Conservation (phyloP, 768 basidiomycete species). For the Russula sp. region DNA sequence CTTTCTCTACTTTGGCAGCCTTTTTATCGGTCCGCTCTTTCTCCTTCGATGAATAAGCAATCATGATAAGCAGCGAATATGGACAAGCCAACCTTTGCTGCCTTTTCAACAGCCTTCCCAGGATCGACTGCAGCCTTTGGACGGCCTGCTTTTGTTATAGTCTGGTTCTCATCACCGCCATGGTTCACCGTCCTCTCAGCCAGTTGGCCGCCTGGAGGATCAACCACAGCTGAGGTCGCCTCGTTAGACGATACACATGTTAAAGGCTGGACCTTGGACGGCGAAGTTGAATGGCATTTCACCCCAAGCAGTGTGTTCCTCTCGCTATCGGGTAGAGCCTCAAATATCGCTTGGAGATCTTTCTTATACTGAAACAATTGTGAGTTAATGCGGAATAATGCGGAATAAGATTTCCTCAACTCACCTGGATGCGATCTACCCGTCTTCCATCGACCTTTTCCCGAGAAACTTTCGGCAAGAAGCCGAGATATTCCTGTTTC, state of each 20-base stretch:
- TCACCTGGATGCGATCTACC: slow-evolving; percentile 63
- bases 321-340: slow-evolving; percentile 56
- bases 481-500: slow-evolving; percentile 51
- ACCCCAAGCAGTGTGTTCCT: slow-evolving; percentile 51
- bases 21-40: slow-evolving; percentile 68
- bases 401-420: slow-evolving; percentile 28
- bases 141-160: slow-evolving; percentile 38
- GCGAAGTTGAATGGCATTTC: slow-evolving; percentile 41
- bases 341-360: slow-evolving; percentile 53
- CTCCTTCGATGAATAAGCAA: slow-evolving; percentile 45
- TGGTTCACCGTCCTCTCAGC: slow-evolving; percentile 36
- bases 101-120: slow-evolving; percentile 58
- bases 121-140: slow-evolving; percentile 54
- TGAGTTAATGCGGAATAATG: not conserved
- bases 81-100: slow-evolving; percentile 47
- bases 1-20: slow-evolving; percentile 63
- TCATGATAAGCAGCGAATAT: not conserved
- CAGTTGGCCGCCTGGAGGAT: slow-evolving; percentile 5
- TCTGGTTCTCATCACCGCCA: slow-evolving; percentile 40
- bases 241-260: slow-evolving; percentile 25
- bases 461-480: slow-evolving; percentile 63
- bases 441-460: slow-evolving; percentile 61
- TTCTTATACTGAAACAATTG: slow-evolving; percentile 51
- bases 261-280: slow-evolving; percentile 19
- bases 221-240: not conserved